A percentile compares a stretch with the other conserved stretches of the same genome.
These are phyloP conservation scores for Crithidia sp. DNA, from an alignment of 208 protist genomes.

Conservation along the genomic window DNA sequence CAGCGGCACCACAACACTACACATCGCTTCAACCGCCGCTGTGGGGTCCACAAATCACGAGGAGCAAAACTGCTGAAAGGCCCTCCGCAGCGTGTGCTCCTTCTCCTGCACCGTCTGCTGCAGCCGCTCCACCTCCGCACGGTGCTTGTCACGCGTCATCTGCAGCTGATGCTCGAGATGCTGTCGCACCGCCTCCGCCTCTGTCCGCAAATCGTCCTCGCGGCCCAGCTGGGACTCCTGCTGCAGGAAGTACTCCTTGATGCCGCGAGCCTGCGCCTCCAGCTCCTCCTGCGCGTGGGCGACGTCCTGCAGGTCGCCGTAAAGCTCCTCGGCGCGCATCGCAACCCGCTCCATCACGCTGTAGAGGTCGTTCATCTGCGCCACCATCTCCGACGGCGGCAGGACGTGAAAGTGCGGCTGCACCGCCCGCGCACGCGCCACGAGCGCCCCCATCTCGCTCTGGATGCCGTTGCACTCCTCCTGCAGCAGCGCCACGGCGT, in stretches of 20 bases:
- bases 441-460: slow-evolving; percentile 41
- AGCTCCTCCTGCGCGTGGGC: slow-evolving; percentile 67
- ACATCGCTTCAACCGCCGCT: background rate
- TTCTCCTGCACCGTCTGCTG: slow-evolving; percentile 63
- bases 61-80: slow-evolving; percentile 40
- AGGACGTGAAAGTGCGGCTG: slow-evolving; percentile 84
- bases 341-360: slow-evolving; percentile 81
- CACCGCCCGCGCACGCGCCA: slow-evolving; percentile 40
- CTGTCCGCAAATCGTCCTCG: slow-evolving; percentile 65
- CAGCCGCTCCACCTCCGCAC: slow-evolving; percentile 55
- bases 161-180: slow-evolving; percentile 51
- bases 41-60: background rate
- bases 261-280: slow-evolving; percentile 46
- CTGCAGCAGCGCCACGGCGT: slow-evolving; percentile 52
- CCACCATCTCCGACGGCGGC: slow-evolving; percentile 82
- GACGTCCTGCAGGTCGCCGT: slow-evolving; percentile 59
- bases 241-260: slow-evolving; percentile 69
- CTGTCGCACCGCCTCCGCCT: slow-evolving; percentile 55
- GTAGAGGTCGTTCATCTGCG: slow-evolving; percentile 87
- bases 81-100: slow-evolving; percentile 67
- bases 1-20: background rate
- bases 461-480: slow-evolving; percentile 66
- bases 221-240: slow-evolving; percentile 33
- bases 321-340: slow-evolving; percentile 57
- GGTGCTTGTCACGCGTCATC: slow-evolving; percentile 42